phyloP scores from a whole-genome alignment of 108 stramenopile genomes.

The Nitzschia sp. region DNA sequence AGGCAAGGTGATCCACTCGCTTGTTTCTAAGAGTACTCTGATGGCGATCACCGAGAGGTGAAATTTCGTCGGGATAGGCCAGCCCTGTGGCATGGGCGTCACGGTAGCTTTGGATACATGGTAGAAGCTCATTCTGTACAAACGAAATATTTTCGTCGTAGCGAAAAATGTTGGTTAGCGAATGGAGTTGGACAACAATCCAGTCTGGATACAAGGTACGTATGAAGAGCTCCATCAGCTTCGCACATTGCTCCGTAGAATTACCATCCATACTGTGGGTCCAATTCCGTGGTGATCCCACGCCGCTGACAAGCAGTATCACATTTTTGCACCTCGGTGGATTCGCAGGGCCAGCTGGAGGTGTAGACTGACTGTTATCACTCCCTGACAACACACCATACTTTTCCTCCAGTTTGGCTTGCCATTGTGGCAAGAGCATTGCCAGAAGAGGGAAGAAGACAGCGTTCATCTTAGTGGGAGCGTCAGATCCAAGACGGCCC shows the following conservation, averaged over 20 bases:
- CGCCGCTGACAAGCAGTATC: conserved; percentile 85
- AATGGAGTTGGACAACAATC: conserved; percentile 81
- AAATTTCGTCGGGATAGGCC: conserved; percentile 35
- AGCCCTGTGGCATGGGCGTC: conserved; percentile 73
- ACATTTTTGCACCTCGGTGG: conserved; percentile 68
- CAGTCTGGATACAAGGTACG: conserved; percentile 67
- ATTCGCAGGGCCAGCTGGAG: conserved; percentile 20
- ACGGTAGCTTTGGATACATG: conserved; percentile 82
- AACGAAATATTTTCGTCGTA: conserved; percentile 97
- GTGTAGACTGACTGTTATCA: conserved; percentile 14
- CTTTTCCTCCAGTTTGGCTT: conserved; percentile 55
- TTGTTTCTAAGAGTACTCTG: neutral
- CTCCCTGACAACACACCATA: conserved; percentile 55
- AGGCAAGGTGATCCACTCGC: conserved; percentile 23
- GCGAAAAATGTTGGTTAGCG: conserved; percentile 90
- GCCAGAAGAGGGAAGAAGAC: conserved; percentile 92
- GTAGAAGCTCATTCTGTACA: conserved; percentile 88
- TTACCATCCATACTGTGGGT: conserved; percentile 81
- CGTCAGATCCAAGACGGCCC: conserved; percentile 31
- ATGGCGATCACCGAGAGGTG: neutral
- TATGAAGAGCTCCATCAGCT: conserved; percentile 85
- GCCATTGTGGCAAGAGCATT: conserved; percentile 83
- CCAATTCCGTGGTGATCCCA: conserved; percentile 90
- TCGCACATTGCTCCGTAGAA: conserved; percentile 82
- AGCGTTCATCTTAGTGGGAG: conserved; percentile 46